Base-by-base conservation (phyloP, 2,329 filamentous ascomycete genomes). In the Keithomyces neogunnii region DNA sequence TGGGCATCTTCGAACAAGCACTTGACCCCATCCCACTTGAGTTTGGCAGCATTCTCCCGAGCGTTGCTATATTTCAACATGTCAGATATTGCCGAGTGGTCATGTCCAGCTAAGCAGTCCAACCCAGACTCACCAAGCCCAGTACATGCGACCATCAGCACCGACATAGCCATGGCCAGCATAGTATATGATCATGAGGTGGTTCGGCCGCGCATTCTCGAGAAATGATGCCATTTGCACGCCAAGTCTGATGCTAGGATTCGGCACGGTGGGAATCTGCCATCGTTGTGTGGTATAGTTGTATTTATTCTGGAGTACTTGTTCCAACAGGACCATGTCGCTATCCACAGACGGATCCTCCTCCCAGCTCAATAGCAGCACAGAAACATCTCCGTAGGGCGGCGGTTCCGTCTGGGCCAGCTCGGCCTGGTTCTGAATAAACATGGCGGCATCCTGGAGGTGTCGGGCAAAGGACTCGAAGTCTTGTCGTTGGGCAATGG, bases 391-490 rank as follows among this genome's bases (percentile, higher is more conserved):
- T 19, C 69, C 73, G 57, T 85, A 83, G 4, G 75, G 74, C 3
- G 74, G 72, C 52, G 73, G 75, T 60, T 83, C 78, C 19, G 19
- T 19, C 19, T 19, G 19, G 19, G 19, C 19, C 19, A 19, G 19
- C 19, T 19, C 19, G 45, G 78, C 79, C 66, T 84, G 81, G 55
- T 78, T 75, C 62, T 83, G 80, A 57, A 85, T 83, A 60, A 83
- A 72, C 76, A 84, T 83, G 56, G 82, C 81, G 47, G 81, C 82
- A 74, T 85, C 82, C 62, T 85, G 82, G 44, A 85, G 74, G 68
- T 85, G 82, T 45, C 81, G 76, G 53, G 81, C 82, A 62, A 85
- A 85, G 49, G 79, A 76, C 65, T 85, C 82, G 66, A 85, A 85
- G 60, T 84, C 81, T 66, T 80, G 75, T 57, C 78, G 75, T 59